These are phyloP conservation scores for Tulasnella sp. DNA, from an alignment of 768 basidiomycete species.

Conservation along the genomic window DNA sequence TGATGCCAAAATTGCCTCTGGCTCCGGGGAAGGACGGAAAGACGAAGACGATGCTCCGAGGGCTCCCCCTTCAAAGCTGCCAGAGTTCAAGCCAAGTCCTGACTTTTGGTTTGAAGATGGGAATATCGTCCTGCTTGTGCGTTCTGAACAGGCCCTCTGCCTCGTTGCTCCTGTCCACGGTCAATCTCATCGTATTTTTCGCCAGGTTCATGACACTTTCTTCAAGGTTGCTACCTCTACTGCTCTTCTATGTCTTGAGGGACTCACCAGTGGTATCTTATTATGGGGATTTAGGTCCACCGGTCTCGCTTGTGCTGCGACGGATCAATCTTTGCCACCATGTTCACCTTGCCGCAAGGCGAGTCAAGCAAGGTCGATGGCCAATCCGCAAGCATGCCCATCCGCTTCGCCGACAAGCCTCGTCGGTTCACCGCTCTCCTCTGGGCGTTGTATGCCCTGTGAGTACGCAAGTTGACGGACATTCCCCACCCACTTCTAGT, in stretches of 20 bases:
- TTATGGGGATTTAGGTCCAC: conserved; percentile 19
- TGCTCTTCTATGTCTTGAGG: not conserved
- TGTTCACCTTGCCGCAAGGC: conserved; percentile 25
- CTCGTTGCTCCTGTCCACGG: not conserved
- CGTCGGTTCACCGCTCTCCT: conserved; percentile 23
- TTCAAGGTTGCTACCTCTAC: conserved; percentile 18
- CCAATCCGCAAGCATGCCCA: conserved; percentile 1
- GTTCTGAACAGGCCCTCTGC: conserved; percentile 11
- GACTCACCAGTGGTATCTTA: not conserved
- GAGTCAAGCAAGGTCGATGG: conserved; percentile 12
- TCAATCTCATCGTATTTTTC: not conserved
- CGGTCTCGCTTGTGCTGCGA: conserved; percentile 22
- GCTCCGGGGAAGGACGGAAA: not conserved
- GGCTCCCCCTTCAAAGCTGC: not conserved
- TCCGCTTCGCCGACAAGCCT: conserved; percentile 25
- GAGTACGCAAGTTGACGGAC: not conserved
- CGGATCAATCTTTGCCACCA: conserved; percentile 26
- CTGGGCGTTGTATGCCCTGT: conserved; percentile 29
- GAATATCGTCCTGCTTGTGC: conserved; percentile 26
- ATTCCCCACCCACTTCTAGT: not conserved
- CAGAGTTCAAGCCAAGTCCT: conserved; percentile 13
- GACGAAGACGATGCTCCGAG: not conserved
- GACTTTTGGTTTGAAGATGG: conserved; percentile 25
- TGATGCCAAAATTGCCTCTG: not conserved
- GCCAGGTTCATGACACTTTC: conserved; percentile 24